Evolutionary conservation across 345 rosid species (phyloP).

Genomic region (Gossypium thurberi): DNA sequence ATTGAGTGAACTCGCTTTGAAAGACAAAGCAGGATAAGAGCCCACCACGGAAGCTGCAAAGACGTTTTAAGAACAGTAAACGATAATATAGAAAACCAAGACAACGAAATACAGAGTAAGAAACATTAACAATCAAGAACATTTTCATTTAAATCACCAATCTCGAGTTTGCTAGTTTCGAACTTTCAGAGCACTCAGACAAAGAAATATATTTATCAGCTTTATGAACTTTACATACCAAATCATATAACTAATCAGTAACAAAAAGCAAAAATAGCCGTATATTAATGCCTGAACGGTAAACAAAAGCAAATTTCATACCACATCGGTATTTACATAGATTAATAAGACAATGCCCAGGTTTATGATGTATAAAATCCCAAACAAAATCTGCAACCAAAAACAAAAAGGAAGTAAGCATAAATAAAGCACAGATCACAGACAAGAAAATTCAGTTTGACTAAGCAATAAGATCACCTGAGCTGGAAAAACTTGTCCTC

Average conservation of each 20-base stretch:
- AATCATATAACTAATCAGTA: background rate
- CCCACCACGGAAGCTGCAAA: conserved; percentile 95
- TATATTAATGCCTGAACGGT: background rate
- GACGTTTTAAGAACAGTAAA: conserved; percentile 2
- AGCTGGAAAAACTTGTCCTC: conserved; percentile 65
- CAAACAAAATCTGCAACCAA: conserved; percentile 71
- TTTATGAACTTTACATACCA: background rate
- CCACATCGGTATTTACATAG: conserved; percentile 75
- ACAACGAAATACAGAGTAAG: background rate
- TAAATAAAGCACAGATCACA: background rate
- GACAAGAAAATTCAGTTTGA: background rate
- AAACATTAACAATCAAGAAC: background rate
- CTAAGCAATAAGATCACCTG: conserved; percentile 40
- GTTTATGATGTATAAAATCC: conserved; percentile 63
- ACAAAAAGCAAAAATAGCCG: background rate
- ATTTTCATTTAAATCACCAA: background rate
- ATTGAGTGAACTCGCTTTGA: conserved; percentile 90
- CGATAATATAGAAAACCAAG: background rate
- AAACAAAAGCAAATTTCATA: conserved; percentile 20
- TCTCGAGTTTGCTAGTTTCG: too few species aligned
- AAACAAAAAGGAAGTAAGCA: background rate
- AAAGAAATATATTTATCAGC: background rate
- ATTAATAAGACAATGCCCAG: conserved; percentile 63
- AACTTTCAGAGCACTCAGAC: too few species aligned
- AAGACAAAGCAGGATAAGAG: conserved; percentile 64